Conservation (phyloP, 441 rosid species). For the Adansonia gregorii region DNA sequence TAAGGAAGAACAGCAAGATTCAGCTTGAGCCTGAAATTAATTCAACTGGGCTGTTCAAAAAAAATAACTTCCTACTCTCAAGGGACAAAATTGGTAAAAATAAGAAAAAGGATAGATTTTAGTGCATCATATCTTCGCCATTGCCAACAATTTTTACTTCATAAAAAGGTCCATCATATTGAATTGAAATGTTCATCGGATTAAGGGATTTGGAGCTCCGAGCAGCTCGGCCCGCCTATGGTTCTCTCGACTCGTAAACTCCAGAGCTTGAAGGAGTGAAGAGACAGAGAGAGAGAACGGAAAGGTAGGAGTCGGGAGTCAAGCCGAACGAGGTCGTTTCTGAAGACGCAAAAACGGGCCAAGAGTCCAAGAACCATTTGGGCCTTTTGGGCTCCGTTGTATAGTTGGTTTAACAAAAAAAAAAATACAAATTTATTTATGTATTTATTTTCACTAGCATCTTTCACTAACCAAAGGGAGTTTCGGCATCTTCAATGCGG, state of each 20-base stretch:
- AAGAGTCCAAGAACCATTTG: neutral
- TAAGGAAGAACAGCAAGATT: no score
- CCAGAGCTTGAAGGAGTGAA: neutral
- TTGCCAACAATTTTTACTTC: no score
- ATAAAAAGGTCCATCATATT: no score
- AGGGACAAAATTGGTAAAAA: no score
- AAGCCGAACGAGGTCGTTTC: neutral
- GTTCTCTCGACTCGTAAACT: neutral
- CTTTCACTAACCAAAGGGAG: neutral
- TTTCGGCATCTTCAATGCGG: constrained; percentile 33
- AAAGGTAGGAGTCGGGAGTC: neutral
- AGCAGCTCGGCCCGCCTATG: neutral
- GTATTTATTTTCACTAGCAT: neutral
- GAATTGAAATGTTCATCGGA: neutral
- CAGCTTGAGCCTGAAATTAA: no score
- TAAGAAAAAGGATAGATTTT: no score
- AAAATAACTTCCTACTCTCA: no score
- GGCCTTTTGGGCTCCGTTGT: neutral
- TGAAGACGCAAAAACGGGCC: neutral
- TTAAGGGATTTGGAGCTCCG: neutral
- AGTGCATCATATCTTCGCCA: no score
- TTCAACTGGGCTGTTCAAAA: no score
- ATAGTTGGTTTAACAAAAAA: neutral
- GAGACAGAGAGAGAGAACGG: no score
- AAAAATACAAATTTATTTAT: neutral